Percentiles rank a stretch among this genome's conserved stretches.
Conservation (phyloP, 148 eudicot species). For the Cornus controversa region DNA sequence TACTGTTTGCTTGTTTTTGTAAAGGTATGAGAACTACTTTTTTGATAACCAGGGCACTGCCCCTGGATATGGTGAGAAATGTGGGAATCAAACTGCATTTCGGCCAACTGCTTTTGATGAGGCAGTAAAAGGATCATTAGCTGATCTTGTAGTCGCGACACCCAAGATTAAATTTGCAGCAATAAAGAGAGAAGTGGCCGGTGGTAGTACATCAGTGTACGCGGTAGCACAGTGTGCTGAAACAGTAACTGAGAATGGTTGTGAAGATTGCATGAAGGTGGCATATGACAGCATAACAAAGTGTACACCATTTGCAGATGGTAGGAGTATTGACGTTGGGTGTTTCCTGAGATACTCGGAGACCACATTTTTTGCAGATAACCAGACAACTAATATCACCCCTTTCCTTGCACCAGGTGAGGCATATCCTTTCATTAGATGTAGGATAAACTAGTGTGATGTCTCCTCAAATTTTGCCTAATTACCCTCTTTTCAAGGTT, state of each 20-base stretch:
- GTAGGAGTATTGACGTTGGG: slow-evolving; percentile 35
- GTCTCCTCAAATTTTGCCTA: too few species aligned
- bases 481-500: too few species aligned
- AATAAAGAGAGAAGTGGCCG: slow-evolving; percentile 15
- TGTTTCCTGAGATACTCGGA: slow-evolving; percentile 40
- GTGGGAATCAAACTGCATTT: slow-evolving; percentile 34
- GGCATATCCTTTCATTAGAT: slow-evolving; percentile 27
- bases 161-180: slow-evolving; percentile 40
- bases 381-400: too few species aligned
- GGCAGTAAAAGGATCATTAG: slow-evolving; percentile 17
- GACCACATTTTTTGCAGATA: slow-evolving; percentile 33
- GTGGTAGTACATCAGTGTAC: slow-evolving; percentile 22
- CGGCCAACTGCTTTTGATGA: too few species aligned
- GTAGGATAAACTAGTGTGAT: too few species aligned
- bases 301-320: slow-evolving; percentile 38
- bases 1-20: background rate
- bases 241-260: slow-evolving; percentile 27
- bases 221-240: slow-evolving; percentile 47
- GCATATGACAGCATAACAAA: slow-evolving; percentile 28
- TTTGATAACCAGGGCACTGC: slow-evolving; percentile 42
- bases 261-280: slow-evolving; percentile 35
- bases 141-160: slow-evolving; percentile 33
- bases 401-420: slow-evolving; percentile 28
- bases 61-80: slow-evolving; percentile 33
- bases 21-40: slow-evolving; percentile 40